A percentile compares a stretch with the other conserved stretches of the same genome.
Evolutionary conservation across 139 green algal genomes (phyloP).

Genomic region (Chlamydomonas sp.): DNA sequence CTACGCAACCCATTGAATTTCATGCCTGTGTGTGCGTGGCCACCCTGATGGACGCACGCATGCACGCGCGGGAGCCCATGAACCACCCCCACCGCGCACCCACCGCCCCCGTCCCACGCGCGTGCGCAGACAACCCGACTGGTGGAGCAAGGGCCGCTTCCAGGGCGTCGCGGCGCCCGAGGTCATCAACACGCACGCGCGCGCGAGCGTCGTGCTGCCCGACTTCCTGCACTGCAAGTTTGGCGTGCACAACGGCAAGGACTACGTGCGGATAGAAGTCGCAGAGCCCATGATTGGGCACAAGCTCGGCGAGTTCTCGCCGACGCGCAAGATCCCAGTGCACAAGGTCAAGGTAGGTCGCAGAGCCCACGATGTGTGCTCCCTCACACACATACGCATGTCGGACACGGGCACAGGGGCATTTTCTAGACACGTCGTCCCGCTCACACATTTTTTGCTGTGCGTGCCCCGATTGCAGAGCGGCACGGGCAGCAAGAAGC

Average conservation of each 20-base stretch:
- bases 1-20: too few species aligned
- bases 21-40: too few species aligned
- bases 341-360: conserved; percentile 37
- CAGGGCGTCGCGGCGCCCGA: conserved; percentile 43
- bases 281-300: conserved; percentile 51
- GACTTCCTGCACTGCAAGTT: conserved; percentile 52
- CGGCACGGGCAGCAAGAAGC: conserved; percentile 20
- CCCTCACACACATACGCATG: too few species aligned
- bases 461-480: not conserved
- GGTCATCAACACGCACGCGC: conserved; percentile 35
- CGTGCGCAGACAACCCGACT: conserved; percentile 33
- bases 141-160: conserved; percentile 48
- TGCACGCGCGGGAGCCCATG: too few species aligned
- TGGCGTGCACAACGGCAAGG: conserved; percentile 47
- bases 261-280: conserved; percentile 31
- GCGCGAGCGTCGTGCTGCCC: conserved; percentile 25
- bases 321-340: conserved; percentile 19
- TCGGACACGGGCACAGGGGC: too few species aligned
- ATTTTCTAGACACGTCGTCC: too few species aligned
- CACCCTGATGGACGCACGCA: not conserved
- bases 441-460: too few species aligned
- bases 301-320: conserved; percentile 47
- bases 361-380: too few species aligned
- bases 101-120: too few species aligned
- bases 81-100: too few species aligned